Percentiles rank a stretch among this genome's conserved stretches.
Conservation (phyloP, 192 early-diverging fungal genomes). For the Gamsiella multidivaricata region DNA sequence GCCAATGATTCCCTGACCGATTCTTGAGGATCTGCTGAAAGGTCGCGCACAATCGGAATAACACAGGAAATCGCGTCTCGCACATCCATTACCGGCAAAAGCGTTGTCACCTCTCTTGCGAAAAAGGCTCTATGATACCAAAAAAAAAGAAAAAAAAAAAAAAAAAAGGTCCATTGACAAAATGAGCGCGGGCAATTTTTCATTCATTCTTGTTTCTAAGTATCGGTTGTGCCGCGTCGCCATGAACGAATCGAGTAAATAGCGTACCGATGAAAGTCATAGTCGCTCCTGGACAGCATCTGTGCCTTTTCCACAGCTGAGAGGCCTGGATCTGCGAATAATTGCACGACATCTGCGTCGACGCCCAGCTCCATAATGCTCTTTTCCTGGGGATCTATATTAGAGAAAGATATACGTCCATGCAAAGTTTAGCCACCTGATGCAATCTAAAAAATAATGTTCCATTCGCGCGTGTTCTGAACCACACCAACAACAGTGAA, state of each 20-base stretch:
- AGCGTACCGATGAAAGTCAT: constrained; percentile 50
- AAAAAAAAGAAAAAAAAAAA: background rate
- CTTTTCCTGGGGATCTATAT: constrained; percentile 1
- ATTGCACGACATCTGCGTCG: constrained; percentile 40
- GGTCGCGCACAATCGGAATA: constrained; percentile 25
- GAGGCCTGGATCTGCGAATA: constrained; percentile 30
- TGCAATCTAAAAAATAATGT: too few species aligned
- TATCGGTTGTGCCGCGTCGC: too few species aligned
- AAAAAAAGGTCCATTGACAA: too few species aligned
- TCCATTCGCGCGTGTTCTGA: background rate
- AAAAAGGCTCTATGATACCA: constrained; percentile 5
- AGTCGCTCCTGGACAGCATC: constrained; percentile 33
- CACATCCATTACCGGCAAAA: constrained; percentile 28
- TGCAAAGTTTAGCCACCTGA: too few species aligned
- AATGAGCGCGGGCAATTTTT: too few species aligned
- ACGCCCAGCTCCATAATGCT: constrained; percentile 19
- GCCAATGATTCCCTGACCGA: constrained; percentile 33
- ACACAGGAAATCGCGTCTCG: constrained; percentile 22
- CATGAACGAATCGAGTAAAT: background rate
- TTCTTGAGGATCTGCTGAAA: constrained; percentile 32
- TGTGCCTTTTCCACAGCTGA: constrained; percentile 25
- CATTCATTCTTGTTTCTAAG: too few species aligned
- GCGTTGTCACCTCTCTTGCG: constrained; percentile 21
- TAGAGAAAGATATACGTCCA: too few species aligned
- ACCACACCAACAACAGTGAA: background rate